phyloP scores from a whole-genome alignment of 257 asterid genomes.

The Thymus quinquecostatus region DNA sequence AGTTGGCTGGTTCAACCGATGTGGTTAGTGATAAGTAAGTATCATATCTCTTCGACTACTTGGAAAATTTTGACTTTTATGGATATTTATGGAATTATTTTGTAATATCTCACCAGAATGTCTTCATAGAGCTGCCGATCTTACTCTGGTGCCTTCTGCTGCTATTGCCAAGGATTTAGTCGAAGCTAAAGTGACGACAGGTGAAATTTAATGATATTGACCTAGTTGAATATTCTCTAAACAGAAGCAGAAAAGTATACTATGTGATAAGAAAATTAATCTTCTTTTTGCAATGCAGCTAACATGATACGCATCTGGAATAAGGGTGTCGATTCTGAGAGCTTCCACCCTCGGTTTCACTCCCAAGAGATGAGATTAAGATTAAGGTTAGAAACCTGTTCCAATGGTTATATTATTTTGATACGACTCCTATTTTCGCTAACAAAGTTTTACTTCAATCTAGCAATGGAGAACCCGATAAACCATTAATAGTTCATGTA shows the following conservation, averaged over 20 bases:
- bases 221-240: conserved; percentile 9
- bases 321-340: conserved; percentile 96
- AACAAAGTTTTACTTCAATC: conserved; percentile 21
- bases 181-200: conserved; percentile 82
- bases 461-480: conserved; percentile 88
- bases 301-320: conserved; percentile 90
- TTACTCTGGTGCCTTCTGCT: conserved; percentile 92
- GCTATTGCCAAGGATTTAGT: conserved; percentile 90
- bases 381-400: conserved; percentile 54
- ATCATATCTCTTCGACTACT: conserved; percentile 13
- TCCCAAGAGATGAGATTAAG: conserved; percentile 74
- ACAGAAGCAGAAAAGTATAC: neutral
- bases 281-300: conserved; percentile 43
- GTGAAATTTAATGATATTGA: conserved; percentile 41
- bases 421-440: conserved; percentile 17
- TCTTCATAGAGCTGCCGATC: conserved; percentile 96
- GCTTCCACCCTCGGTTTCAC: conserved; percentile 77
- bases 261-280: neutral
- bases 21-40: conserved; percentile 91
- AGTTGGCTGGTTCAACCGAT: conserved; percentile 97
- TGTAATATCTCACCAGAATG: conserved; percentile 57
- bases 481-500: conserved; percentile 86
- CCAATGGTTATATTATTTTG: neutral
- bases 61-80: conserved; percentile 6
- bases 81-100: conserved; percentile 12